These are phyloP conservation scores for Parsonsia alboflavescens DNA, from an alignment of 257 asterid genomes.

Conservation along the genomic window DNA sequence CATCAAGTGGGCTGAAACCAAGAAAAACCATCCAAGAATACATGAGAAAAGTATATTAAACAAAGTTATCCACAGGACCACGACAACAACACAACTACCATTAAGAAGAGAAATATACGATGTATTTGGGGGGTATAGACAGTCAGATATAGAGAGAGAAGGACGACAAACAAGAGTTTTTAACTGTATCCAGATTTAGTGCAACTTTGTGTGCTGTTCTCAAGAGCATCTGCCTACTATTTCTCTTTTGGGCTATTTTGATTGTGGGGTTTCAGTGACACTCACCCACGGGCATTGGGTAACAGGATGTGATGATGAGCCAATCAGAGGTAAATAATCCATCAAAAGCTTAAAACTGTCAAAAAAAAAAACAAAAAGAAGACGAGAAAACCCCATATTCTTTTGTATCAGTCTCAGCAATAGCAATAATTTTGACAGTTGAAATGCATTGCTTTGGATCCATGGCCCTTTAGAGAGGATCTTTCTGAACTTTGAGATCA, in stretches of 20 bases:
- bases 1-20: conserved; percentile 17
- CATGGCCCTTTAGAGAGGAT: too few relatives aligned
- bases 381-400: neutral
- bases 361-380: too few relatives aligned
- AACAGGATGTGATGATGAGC: neutral
- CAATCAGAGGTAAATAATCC: neutral
- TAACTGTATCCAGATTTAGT: conserved; percentile 1
- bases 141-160: conserved; percentile 6
- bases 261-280: neutral
- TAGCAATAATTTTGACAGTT: too few relatives aligned
- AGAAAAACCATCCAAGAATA: conserved; percentile 14
- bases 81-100: neutral
- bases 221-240: neutral
- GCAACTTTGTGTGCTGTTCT: neutral
- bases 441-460: too few relatives aligned
- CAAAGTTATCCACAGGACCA: conserved; percentile 21
- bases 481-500: too few relatives aligned
- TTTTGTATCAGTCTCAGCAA: neutral
- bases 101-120: neutral
- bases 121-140: neutral
- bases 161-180: neutral
- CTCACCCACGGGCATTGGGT: neutral
- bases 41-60: conserved; percentile 11
- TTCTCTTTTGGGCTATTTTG: neutral
- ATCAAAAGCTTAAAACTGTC: neutral